Evolutionary conservation across 2,329 filamentous ascomycete species (phyloP).

Genomic region (Venturia pyrina): DNA sequence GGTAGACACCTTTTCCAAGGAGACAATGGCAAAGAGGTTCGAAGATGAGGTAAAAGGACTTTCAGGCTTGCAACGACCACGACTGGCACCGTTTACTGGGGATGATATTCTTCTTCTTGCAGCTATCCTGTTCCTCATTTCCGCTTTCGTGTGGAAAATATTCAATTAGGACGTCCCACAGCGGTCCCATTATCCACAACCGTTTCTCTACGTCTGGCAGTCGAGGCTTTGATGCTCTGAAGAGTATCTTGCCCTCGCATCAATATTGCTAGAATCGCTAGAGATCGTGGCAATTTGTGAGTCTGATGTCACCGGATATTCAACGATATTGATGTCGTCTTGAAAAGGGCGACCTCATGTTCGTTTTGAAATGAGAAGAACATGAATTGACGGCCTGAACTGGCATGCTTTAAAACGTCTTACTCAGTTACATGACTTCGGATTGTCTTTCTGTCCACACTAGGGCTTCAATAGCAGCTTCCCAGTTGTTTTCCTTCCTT

Average conservation of each 20-base stretch:
- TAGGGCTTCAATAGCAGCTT: slow-evolving; percentile 62
- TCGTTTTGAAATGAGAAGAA: too few species aligned
- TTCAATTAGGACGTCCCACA: background rate
- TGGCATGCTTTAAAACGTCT: too few species aligned
- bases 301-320: too few species aligned
- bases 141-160: background rate
- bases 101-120: background rate
- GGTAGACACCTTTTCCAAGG: slow-evolving; percentile 60
- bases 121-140: background rate
- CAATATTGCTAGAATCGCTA: too few species aligned
- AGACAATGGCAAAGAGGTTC: slow-evolving; percentile 60
- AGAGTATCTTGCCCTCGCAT: too few species aligned
- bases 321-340: too few species aligned
- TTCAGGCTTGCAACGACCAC: background rate
- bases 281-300: too few species aligned
- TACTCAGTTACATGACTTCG: background rate
- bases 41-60: slow-evolving; percentile 9
- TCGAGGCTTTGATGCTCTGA: too few species aligned
- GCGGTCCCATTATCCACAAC: too few species aligned
- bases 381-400: too few species aligned
- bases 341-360: too few species aligned
- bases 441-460: background rate
- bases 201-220: too few species aligned
- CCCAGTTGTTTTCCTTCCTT: slow-evolving; percentile 72
- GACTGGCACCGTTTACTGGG: background rate